Base-by-base conservation (phyloP, 345 rosid genomes). In the Eucalyptus sp. region DNA sequence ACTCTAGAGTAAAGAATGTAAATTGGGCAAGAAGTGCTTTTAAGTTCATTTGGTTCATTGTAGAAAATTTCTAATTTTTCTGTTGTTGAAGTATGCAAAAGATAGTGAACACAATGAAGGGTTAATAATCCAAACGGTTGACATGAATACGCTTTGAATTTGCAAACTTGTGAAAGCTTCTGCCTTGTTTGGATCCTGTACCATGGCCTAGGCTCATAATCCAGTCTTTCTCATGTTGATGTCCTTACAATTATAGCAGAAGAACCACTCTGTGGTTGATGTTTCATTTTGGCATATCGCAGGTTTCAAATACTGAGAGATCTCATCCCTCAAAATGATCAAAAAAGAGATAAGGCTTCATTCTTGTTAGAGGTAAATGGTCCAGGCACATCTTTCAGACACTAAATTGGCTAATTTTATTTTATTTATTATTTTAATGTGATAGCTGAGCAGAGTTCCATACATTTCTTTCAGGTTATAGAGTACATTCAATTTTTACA, bases 331-430 rank as follows among this genome's bases (percentile, higher is more conserved):
- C 98, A 93, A 88, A 92, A 92, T 91, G 98, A 97, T 89, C 98
- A 95, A 44, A 97, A 95, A 91, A 94, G 95, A 88, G 99, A 96
- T 88, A 97, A 95, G 93, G 98, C 98, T 46, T 97, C 99, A 8
- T 93, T 97, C 88, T 92, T 96, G 43, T 90, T 95, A 88, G 98
- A 97, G 98, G 98, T 96, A 89, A 31, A 51, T 88, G 62, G 48
- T 20, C 29, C 48, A 41, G 48, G 84, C 84, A 76, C 48, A 76
- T 76, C 83, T 76, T 20, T 76, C 6, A 3, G 29, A 41, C 46
- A 20, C 76, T 79, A 50, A 7, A 20, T 54, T 91, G 81, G 46
- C 13, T 50, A 88, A 62, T 50, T 43, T 43, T 43, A 43, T 43
- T 43, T 43, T 43, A 43, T 43, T 43, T 43, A 6, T 43, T 6